A percentile compares a stretch with the other conserved stretches of the same genome.
These are phyloP conservation scores for Paratrypanosoma confusum DNA, from an alignment of 208 protist species.

Conservation along the genomic window DNA sequence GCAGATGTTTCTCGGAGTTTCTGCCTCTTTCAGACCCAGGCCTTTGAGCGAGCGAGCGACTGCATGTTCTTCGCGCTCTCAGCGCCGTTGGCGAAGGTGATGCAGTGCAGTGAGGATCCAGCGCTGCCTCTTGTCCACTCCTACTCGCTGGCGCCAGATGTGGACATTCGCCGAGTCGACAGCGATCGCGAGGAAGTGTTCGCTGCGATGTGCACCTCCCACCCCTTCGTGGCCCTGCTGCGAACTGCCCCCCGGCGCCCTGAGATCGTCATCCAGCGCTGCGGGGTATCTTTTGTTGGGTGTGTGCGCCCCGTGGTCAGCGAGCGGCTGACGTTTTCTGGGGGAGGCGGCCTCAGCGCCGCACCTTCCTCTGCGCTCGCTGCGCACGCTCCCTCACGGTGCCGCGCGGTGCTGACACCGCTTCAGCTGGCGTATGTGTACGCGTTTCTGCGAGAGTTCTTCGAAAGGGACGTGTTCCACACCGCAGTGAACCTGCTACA, in stretches of 20 bases:
- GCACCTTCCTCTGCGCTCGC: conserved; percentile 8
- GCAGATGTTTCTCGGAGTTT: conserved; percentile 12
- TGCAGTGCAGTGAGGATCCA: neutral
- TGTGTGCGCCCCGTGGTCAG: conserved; percentile 39
- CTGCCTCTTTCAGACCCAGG: conserved; percentile 6
- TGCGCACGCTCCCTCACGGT: conserved; percentile 8
- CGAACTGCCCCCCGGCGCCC: conserved; percentile 28
- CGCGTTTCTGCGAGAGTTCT: conserved; percentile 20
- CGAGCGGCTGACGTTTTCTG: conserved; percentile 25
- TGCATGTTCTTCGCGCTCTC: conserved; percentile 2
- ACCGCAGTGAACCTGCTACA: conserved; percentile 34
- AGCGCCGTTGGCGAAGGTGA: conserved; percentile 2
- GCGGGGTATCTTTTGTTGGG: conserved; percentile 12
- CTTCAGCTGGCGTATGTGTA: conserved; percentile 6
- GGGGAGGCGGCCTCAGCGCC: no score
- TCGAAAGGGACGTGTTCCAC: conserved; percentile 26
- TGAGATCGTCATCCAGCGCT: conserved; percentile 16
- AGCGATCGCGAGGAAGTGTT: conserved; percentile 18
- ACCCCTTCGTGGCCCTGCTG: conserved; percentile 22
- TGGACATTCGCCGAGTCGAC: conserved; percentile 5
- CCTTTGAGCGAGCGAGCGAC: conserved; percentile 6
- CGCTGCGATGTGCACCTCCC: conserved; percentile 26
- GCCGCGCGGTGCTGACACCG: conserved; percentile 10
- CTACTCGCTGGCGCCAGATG: no score
- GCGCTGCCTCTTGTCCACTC: neutral